phyloP scores from a whole-genome alignment of 2,329 filamentous ascomycete genomes.

The Fusarium tupiense region DNA sequence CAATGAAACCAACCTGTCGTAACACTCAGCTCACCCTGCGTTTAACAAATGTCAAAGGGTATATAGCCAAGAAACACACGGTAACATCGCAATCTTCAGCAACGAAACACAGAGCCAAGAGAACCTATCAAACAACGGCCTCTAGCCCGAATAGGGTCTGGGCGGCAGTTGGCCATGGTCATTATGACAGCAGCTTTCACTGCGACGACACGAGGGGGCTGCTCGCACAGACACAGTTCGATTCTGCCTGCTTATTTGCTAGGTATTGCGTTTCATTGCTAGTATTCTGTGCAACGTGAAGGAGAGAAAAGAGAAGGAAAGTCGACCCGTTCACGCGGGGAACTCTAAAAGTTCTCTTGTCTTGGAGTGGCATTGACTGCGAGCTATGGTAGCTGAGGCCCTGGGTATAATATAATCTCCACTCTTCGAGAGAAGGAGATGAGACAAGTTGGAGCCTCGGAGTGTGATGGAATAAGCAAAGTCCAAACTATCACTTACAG shows the following conservation, averaged over 20 bases:
- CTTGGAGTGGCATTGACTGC: neutral
- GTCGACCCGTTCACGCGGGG: constrained; percentile 11
- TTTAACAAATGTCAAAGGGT: neutral
- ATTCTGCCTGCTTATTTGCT: neutral
- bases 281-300: neutral
- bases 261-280: constrained; percentile 4
- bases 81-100: constrained; percentile 31
- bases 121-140: constrained; percentile 29
- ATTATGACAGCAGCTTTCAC: constrained; percentile 26
- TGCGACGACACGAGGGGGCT: constrained; percentile 1
- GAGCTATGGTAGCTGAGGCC: constrained; percentile 1
- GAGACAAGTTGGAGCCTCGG: neutral
- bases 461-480: constrained; percentile 1
- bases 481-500: neutral
- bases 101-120: constrained; percentile 6
- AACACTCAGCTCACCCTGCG: neutral
- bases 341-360: neutral
- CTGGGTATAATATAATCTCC: constrained; percentile 3
- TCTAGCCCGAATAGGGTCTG: constrained; percentile 29
- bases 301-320: neutral
- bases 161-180: constrained; percentile 20
- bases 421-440: constrained; percentile 1
- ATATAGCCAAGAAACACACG: neutral
- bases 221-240: constrained; percentile 24
- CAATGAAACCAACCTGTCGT: neutral